Conservation (phyloP, 2,329 filamentous ascomycete genomes). For the Geoglossum cookeanum region DNA sequence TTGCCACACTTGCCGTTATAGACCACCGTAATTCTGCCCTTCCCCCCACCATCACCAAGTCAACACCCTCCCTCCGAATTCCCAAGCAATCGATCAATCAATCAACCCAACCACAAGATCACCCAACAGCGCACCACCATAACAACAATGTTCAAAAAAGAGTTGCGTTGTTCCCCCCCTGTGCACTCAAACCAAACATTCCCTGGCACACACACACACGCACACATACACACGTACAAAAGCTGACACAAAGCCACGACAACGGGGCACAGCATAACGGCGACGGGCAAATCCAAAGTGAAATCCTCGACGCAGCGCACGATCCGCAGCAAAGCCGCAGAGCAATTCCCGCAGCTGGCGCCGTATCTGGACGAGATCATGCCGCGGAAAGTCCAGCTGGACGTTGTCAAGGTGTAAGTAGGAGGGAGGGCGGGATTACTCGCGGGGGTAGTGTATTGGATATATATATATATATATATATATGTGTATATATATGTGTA, state of each 20-base stretch:
- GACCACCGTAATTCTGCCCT: background rate
- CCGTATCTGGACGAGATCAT: slow-evolving; percentile 86
- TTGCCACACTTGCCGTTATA: background rate
- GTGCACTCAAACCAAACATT: background rate
- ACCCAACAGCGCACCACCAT: too few species aligned
- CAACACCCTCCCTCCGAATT: too few species aligned
- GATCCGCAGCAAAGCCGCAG: slow-evolving; percentile 63
- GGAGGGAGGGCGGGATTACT: too few species aligned
- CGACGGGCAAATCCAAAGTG: slow-evolving; percentile 79
- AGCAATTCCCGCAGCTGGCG: slow-evolving; percentile 69
- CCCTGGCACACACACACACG: slow-evolving; percentile 8
- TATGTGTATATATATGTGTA: too few species aligned
- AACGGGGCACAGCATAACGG: slow-evolving; percentile 38
- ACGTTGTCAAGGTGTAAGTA: slow-evolving; percentile 63
- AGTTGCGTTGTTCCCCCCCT: slow-evolving; percentile 31
- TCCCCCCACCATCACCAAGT: too few species aligned
- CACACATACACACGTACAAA: slow-evolving; percentile 10
- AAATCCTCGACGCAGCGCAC: slow-evolving; percentile 87
- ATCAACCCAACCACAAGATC: too few species aligned
- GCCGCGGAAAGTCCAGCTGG: slow-evolving; percentile 82
- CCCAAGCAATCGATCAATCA: too few species aligned
- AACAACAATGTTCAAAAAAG: slow-evolving; percentile 69
- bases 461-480: too few species aligned
- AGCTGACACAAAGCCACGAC: too few species aligned
- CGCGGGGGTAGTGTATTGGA: too few species aligned